A percentile compares a stretch with the other conserved stretches of the same genome.
Conservation (phyloP, 116 monocot genomes). For the Cymodocea nodosa region DNA sequence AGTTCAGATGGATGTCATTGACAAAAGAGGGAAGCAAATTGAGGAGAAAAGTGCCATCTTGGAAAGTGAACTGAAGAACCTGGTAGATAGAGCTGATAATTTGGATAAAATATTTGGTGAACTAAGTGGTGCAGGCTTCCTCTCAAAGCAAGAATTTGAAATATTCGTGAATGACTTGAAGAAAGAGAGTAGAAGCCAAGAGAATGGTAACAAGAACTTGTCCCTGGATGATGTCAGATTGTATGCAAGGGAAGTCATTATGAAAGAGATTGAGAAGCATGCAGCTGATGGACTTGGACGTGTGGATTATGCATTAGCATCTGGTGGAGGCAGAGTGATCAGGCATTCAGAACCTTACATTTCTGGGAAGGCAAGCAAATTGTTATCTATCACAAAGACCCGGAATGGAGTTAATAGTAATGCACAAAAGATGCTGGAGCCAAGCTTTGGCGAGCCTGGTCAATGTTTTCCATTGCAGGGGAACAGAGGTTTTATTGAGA, state of each 20-base stretch:
- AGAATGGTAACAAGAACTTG: conserved; percentile 12
- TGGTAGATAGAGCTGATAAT: conserved; percentile 32
- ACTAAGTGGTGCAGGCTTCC: conserved; percentile 30
- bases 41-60: conserved; percentile 29
- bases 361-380: conserved; percentile 16
- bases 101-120: conserved; percentile 42
- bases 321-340: conserved; percentile 69
- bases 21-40: conserved; percentile 31
- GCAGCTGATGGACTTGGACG: conserved; percentile 89
- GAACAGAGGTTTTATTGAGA: conserved; percentile 57
- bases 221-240: conserved; percentile 48
- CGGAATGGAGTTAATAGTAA: conserved; percentile 23
- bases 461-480: conserved; percentile 85
- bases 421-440: conserved; percentile 83
- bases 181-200: conserved; percentile 10
- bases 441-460: conserved; percentile 97
- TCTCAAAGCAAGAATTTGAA: conserved; percentile 62
- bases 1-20: conserved; percentile 66
- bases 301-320: conserved; percentile 84
- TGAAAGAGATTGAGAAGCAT: conserved; percentile 91
- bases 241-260: conserved; percentile 48
- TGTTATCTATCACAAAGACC: conserved; percentile 14
- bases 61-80: conserved; percentile 38
- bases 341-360: conserved; percentile 67
- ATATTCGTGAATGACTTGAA: conserved; percentile 30